These are phyloP conservation scores for Penicillium sp. DNA, from an alignment of 2,329 filamentous ascomycete species.

Conservation along the genomic window DNA sequence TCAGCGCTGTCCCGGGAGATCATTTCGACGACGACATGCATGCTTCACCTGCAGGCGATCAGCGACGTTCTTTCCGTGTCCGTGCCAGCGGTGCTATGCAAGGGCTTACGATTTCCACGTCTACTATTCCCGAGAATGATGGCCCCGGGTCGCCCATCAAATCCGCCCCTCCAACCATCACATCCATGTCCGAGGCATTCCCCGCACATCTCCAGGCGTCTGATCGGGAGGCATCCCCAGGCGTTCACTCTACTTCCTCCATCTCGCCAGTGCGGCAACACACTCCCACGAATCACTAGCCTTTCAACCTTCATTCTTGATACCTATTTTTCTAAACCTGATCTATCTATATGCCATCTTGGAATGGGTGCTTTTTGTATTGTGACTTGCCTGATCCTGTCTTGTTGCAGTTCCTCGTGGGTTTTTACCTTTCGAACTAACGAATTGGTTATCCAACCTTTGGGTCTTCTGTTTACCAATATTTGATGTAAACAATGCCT, in stretches of 20 bases:
- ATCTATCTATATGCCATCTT: constrained; percentile 18
- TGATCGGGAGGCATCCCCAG: constrained; percentile 28
- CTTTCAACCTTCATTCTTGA: constrained; percentile 7
- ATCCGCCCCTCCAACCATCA: constrained; percentile 34
- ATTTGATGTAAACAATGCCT: constrained; percentile 15
- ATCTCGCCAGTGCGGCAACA: constrained; percentile 17
- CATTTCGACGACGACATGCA: constrained; percentile 27
- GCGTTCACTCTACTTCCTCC: constrained; percentile 23
- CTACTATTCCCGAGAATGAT: constrained; percentile 32
- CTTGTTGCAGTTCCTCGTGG: constrained; percentile 1
- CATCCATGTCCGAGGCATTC: constrained; percentile 27
- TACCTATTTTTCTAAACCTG: constrained; percentile 8
- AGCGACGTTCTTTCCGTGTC: constrained; percentile 34
- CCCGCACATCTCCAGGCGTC: constrained; percentile 13
- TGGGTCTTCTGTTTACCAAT: constrained; percentile 10
- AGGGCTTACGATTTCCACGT: constrained; percentile 31
- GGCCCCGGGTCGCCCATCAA: constrained; percentile 26
- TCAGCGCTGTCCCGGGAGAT: constrained; percentile 15
- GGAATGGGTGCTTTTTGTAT: constrained; percentile 10
- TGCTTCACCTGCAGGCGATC: constrained; percentile 25
- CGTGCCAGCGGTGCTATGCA: constrained; percentile 34
- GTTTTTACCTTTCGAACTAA: not conserved
- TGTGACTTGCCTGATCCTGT: not conserved
- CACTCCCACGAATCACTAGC: constrained; percentile 13
- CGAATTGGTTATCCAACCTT: not conserved